Conservation (phyloP, 2,329 filamentous ascomycete species). For the Metarhizium brunneum region DNA sequence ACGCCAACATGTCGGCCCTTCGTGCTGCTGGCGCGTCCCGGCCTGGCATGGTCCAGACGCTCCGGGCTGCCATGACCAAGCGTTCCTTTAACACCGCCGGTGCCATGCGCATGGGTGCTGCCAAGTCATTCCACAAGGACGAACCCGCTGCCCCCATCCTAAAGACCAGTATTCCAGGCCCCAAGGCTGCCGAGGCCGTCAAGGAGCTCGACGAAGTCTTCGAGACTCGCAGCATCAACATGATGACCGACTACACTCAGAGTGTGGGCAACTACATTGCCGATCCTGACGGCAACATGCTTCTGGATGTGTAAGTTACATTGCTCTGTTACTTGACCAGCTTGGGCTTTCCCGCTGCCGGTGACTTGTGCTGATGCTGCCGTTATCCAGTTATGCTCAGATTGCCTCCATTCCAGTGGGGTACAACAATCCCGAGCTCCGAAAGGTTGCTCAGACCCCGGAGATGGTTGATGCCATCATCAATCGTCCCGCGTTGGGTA, state of each 20-base stretch:
- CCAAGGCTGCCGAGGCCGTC: conserved; percentile 59
- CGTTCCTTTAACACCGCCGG: conserved; percentile 8
- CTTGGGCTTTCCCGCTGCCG: not conserved
- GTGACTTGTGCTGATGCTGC: not conserved
- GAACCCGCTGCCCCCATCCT: conserved; percentile 45
- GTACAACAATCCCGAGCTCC: conserved; percentile 79
- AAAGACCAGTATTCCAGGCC: conserved; percentile 63
- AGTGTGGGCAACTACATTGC: conserved; percentile 74
- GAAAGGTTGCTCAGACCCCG: conserved; percentile 59
- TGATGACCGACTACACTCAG: conserved; percentile 67
- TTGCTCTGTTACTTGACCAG: not conserved
- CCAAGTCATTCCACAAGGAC: conserved; percentile 31
- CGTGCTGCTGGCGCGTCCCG: conserved; percentile 8
- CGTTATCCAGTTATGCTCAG: conserved; percentile 59
- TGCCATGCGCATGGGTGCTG: conserved; percentile 18
- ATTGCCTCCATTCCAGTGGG: conserved; percentile 89
- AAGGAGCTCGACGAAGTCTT: conserved; percentile 69
- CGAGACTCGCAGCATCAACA: conserved; percentile 78
- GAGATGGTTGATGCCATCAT: conserved; percentile 76
- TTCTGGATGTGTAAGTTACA: conserved; percentile 57
- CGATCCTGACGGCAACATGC: conserved; percentile 60
- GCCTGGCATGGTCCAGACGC: conserved; percentile 1
- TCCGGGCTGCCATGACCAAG: conserved; percentile 3
- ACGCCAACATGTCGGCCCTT: conserved; percentile 9
- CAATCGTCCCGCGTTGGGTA: conserved; percentile 82